These are phyloP conservation scores for Macrophomina tecta DNA, from an alignment of 2,329 filamentous ascomycete species.

Conservation along the genomic window DNA sequence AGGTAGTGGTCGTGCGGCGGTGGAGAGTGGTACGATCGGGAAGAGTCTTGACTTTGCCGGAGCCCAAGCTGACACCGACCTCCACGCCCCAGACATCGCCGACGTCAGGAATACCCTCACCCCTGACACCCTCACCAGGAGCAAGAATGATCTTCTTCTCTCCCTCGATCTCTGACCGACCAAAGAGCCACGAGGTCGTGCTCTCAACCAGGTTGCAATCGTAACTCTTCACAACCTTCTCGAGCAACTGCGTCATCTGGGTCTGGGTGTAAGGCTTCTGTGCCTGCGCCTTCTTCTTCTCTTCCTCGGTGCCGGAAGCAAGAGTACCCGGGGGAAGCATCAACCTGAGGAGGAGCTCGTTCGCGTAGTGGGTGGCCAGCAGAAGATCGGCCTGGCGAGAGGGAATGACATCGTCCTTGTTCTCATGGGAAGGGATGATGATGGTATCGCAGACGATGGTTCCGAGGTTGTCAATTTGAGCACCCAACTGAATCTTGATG, in stretches of 20 bases:
- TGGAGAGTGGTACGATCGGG: slow-evolving; percentile 89
- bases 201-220: slow-evolving; percentile 94
- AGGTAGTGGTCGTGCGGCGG: slow-evolving; percentile 89
- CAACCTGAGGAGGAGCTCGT: slow-evolving; percentile 89
- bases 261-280: slow-evolving; percentile 83
- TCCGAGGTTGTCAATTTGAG: slow-evolving; percentile 96
- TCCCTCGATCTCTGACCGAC: slow-evolving; percentile 96
- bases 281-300: slow-evolving; percentile 85
- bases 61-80: slow-evolving; percentile 87
- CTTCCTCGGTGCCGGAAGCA: slow-evolving; percentile 83
- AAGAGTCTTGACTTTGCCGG: slow-evolving; percentile 92
- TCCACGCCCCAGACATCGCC: slow-evolving; percentile 98
- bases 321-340: slow-evolving; percentile 91
- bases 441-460: slow-evolving; percentile 96
- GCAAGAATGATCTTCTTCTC: slow-evolving; percentile 97
- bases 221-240: slow-evolving; percentile 90
- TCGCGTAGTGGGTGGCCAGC: slow-evolving; percentile 91
- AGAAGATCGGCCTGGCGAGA: slow-evolving; percentile 86
- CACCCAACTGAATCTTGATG: slow-evolving; percentile 98
- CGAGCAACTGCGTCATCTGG: slow-evolving; percentile 84
- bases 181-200: slow-evolving; percentile 97
- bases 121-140: slow-evolving; percentile 84
- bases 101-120: slow-evolving; percentile 85
- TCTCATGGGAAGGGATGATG: slow-evolving; percentile 69
- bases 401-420: slow-evolving; percentile 68